Percentiles rank a stretch among this genome's conserved stretches.
Conservation (phyloP, 768 basidiomycete genomes). For the Crucibulum laeve region DNA sequence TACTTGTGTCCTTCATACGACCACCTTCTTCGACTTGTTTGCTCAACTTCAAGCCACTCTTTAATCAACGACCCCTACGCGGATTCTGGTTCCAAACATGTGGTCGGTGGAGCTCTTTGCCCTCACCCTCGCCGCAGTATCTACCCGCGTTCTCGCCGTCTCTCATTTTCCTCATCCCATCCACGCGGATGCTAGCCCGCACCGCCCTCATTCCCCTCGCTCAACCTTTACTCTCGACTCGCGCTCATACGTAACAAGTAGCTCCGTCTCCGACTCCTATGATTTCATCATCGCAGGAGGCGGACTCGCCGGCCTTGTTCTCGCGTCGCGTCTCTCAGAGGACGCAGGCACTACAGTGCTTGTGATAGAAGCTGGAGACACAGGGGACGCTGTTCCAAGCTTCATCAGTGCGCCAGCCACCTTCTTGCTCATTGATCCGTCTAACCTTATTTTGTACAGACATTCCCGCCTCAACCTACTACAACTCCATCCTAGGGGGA, state of each 20-base stretch:
- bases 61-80: slow-evolving; percentile 1
- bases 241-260: neutral
- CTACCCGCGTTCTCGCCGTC: neutral
- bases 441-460: slow-evolving; percentile 23
- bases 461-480: slow-evolving; percentile 49
- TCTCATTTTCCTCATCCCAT: neutral
- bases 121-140: neutral
- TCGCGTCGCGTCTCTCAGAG: slow-evolving; percentile 32
- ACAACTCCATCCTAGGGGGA: slow-evolving; percentile 39
- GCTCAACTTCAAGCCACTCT: slow-evolving; percentile 1
- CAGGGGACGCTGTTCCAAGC: slow-evolving; percentile 31
- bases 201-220: neutral
- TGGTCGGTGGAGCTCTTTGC: neutral
- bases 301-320: slow-evolving; percentile 30
- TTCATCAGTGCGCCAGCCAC: slow-evolving; percentile 24
- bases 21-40: neutral
- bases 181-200: neutral
- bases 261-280: slow-evolving; percentile 26
- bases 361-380: slow-evolving; percentile 38
- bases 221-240: neutral
- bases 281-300: slow-evolving; percentile 31
- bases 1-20: neutral
- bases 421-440: slow-evolving; percentile 1
- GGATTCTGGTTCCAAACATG: neutral
- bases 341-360: slow-evolving; percentile 29